Evolutionary conservation across 1,139 yeast species (phyloP), one percentile per base, ranked within the genome.

Genomic region (Blastobotrys serpentis): DNA sequence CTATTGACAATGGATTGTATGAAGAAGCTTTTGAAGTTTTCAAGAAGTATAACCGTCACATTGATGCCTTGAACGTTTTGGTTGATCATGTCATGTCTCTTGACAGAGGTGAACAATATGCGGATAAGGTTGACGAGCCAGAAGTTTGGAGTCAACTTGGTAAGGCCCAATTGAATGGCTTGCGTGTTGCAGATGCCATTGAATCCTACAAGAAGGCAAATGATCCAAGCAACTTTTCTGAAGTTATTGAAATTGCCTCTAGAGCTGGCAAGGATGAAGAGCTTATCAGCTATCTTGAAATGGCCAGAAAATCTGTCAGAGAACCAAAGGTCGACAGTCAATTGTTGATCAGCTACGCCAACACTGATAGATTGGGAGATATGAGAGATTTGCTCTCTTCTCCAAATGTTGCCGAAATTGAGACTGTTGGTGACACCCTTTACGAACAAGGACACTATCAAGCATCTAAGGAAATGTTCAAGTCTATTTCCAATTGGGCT

Each of bases 191-290:
- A 42, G 98, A 92, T 65, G 90, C 98, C 29, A 86, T 92, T 62
- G 83, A 81, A 50, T 87, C 96, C 16, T 69, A 69, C 60, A 86
- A 90, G 62, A 86, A 82, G 64, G 96, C 98, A 36, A 81, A 84
- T 63, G 96, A 92, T 67, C 95, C 98, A 48, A 80, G 86, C 53
- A 89, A 92, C 73, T 92, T 77, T 64, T 89, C 83, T 52, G 90
- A 86, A 63, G 97, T 92, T 46, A 90, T 94, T 71, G 98, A 92
- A 62, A 86, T 90, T 65, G 84, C 98, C 48, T 94, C 89, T 64
- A 94, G 87, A 64, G 96, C 96, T 38, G 98, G 96, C 56, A 92
- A 90, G 67, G 95, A 84, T 66, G 97, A 90, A 63, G 98, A 92
- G 67, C 81, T 94, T 59, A 76, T 92, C 60, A 82, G 87, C 57